Evolutionary conservation across 1,284 basidiomycete genomes (phyloP), one percentile per base, ranked within the genome.

Genomic region (Ganoderma leucocontextum): DNA sequence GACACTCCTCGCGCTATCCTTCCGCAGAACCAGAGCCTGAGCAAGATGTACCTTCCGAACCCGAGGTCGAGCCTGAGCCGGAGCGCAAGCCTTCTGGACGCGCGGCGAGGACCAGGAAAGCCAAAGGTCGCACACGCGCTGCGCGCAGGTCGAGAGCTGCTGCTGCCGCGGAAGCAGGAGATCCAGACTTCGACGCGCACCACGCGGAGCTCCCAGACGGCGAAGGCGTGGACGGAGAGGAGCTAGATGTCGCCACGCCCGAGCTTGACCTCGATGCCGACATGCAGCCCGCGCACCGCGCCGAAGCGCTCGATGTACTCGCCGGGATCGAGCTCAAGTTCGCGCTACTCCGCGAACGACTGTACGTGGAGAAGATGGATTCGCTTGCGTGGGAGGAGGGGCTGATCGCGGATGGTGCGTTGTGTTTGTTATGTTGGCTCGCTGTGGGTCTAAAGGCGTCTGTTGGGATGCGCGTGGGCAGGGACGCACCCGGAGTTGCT

Each of bases 301-400:
- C 90, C 1, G 93, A 94, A 75, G 93, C 93, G 0, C 82, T 95
- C 35, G 93, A 94, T 67, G 89, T 90, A 1, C 81, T 94, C 9
- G 92, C 93, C 2, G 84, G 83, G 13, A 93, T 95, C 70, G 93
- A 95, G 72, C 86, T 94, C 76, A 93, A 91, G 73, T 94, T 92
- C 78, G 92, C 92, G 0, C 77, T 92, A 55, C 77, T 94, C 60
- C 82, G 93, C 61, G 92, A 94, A 75, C 83, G 87, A 35, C 80
- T 94, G 15, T 95, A 93, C 76, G 85, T 94, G 4, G 93, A 95
- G 80, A 94, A 93, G 80, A 93, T 95, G 92, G 91, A 93, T 49
- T 85, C 83, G 2, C 79, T 94, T 4, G 89, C 90, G 60, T 92
- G 90, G 90, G 93, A 95, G 77, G 93, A 95, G 74, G 79, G 83